Conservation (phyloP, 345 rosid species). For the Salix koriyanagi region DNA sequence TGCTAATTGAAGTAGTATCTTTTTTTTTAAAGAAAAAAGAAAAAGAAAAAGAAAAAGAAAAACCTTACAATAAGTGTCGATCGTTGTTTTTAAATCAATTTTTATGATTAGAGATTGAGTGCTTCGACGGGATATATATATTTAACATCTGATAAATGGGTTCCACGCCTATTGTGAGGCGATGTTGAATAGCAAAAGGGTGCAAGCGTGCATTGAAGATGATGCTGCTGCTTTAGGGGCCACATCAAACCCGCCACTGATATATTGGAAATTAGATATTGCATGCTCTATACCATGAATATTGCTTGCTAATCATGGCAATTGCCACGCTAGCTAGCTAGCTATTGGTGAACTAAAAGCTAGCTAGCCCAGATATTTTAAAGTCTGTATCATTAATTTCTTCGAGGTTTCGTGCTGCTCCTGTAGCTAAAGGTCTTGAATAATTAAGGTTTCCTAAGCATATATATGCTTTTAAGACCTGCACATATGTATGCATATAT, state of each 20-base stretch:
- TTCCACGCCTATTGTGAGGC: background rate
- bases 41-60: no score
- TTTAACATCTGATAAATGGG: background rate
- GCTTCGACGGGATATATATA: no score
- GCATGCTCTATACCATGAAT: background rate
- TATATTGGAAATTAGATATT: background rate
- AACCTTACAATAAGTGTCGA: no score
- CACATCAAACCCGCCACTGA: background rate
- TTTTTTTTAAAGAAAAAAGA: no score
- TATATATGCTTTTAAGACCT: no score
- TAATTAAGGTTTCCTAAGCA: no score
- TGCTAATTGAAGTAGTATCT: background rate
- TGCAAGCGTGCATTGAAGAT: conserved; percentile 24
- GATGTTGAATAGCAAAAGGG: background rate
- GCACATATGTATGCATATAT: no score
- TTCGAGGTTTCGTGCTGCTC: background rate
- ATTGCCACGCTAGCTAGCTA: background rate
- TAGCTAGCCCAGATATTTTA: background rate
- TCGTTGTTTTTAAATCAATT: no score
- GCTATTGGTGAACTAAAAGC: background rate
- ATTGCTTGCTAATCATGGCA: background rate
- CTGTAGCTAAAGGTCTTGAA: background rate
- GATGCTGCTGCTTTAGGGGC: conserved; percentile 20
- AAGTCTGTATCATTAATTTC: background rate
- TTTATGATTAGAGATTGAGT: no score